Base-by-base conservation (phyloP, 2,329 filamentous ascomycete genomes). In the Diaporthe vexans region DNA sequence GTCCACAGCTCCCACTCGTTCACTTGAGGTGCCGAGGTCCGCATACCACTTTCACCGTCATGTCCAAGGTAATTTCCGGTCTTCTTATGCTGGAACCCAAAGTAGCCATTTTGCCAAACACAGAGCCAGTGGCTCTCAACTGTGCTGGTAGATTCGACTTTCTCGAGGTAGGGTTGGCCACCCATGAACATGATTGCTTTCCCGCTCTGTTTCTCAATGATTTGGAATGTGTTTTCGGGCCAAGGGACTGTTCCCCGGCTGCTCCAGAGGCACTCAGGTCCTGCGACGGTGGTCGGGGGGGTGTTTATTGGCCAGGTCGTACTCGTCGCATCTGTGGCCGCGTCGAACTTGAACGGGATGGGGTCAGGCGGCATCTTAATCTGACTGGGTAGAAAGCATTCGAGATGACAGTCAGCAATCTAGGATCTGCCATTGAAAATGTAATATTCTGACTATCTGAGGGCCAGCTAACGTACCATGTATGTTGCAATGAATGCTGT, bases 71-170 rank as follows among this genome's bases (percentile, higher is more conserved):
- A 61, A 5, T 3, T 13, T 1, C 58, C 58, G 7, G 58, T 61
- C 1, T 11, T 3, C n/a, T n/a, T n/a, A 10, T 26, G 19, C 4
- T 43, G 37, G 21, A 61, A 61, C 1, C 58, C 58, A 1, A 43
- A 61, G 3, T 43, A 61, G 6, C 58, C 58, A 43, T 61, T 1
- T 15, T 61, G 35, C n/a, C 43, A 43, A 15, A 61, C 13, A 15
- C 57, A 61, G n/a, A 43, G n/a, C 57, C 57, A 61, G n/a, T 61
- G 57, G 0, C 35, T 29, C 2, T 19, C n/a, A 35, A 0, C 3
- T 1, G 0, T 3, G 0, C 13, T 26, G 7, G 37, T 5, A 19
- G 5, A 3, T 0, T 7, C 8, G 35, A 61, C 11, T 15, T 9
- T 26, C 7, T 26, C 35, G 5, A 61, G 37, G 15, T 26, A 43